These are phyloP conservation scores for Linnemannia schmuckeri DNA, from an alignment of 192 early-diverging fungal species.

Conservation along the genomic window DNA sequence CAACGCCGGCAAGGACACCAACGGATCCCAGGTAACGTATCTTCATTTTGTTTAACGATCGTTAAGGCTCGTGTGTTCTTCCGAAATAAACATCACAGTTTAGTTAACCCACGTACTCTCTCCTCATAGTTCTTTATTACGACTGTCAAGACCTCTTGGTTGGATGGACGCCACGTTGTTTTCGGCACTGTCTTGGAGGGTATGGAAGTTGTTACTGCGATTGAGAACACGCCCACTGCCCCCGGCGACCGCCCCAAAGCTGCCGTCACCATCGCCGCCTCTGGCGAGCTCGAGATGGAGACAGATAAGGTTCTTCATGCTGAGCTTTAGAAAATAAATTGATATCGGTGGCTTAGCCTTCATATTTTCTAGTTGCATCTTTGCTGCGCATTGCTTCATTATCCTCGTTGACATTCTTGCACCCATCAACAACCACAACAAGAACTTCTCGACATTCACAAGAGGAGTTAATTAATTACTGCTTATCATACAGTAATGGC, in stretches of 20 bases:
- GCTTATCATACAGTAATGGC: neutral
- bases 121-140: conserved; percentile 89
- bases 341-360: neutral
- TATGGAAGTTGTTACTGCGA: conserved; percentile 77
- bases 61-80: neutral
- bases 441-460: no score
- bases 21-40: conserved; percentile 77
- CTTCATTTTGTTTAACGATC: neutral
- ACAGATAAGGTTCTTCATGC: conserved; percentile 30
- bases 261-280: conserved; percentile 77
- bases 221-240: conserved; percentile 78
- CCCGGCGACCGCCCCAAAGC: conserved; percentile 72
- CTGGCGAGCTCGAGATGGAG: conserved; percentile 74
- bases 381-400: neutral
- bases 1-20: conserved; percentile 83
- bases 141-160: conserved; percentile 86
- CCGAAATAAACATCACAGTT: neutral
- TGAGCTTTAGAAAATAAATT: conserved; percentile 20
- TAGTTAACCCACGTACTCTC: neutral
- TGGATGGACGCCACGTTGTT: conserved; percentile 94
- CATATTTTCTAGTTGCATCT: neutral
- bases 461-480: no score
- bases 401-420: no score
- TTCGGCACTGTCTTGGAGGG: conserved; percentile 92
- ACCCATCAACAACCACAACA: neutral